Base-by-base conservation (phyloP, 805 yeast genomes). In the Metschnikowia matae region DNA sequence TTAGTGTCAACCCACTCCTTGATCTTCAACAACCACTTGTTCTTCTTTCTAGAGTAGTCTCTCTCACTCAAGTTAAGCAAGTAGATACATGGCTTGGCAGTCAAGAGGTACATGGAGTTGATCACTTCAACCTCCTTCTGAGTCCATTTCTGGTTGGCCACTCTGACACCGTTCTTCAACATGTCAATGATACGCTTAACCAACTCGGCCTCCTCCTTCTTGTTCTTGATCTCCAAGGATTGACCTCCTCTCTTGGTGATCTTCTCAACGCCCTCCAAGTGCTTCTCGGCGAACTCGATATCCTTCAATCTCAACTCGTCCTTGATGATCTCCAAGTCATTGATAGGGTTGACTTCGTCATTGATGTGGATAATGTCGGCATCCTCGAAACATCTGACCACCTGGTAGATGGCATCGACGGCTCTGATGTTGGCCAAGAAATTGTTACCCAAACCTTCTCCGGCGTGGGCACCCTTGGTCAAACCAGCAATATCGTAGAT, bases 331-430 rank as follows among this genome's bases (percentile, higher is more conserved):
- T 88, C 94, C 73, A 94, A 81, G 74, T 94, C 99, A 67, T 96
- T 88, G 46, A 82, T 84, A 56, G 99, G 99, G 73, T 94, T 84
- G 55, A 94, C 60, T 51, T 71, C 69, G 63, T 91, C 97, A 74
- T 90, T 96, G 63, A 94, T 87, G 74, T 94, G 99, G 62, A 91
- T 90, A 63, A 94, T 94, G 67, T 94, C 99, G 36, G 97, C 95
- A 71, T 94, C 99, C 66, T 90, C 96, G 65, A 94, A 58, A 40
- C 60, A 56, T 50, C 90, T 69, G 8, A 84, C 87, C 43, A 84
- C 80, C 59, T 84, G 89, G 63, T 80, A 82, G 40, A 84, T 73
- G 18, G 87, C 89, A 63, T 84, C 90, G 26, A 84, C 89, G 13
- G 84, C 81, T 43, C 89, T 67, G 50, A 84, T 85, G 59, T 84